phyloP scores from a whole-genome alignment of 2,329 filamentous ascomycete species.

The Alternaria metachromatica region DNA sequence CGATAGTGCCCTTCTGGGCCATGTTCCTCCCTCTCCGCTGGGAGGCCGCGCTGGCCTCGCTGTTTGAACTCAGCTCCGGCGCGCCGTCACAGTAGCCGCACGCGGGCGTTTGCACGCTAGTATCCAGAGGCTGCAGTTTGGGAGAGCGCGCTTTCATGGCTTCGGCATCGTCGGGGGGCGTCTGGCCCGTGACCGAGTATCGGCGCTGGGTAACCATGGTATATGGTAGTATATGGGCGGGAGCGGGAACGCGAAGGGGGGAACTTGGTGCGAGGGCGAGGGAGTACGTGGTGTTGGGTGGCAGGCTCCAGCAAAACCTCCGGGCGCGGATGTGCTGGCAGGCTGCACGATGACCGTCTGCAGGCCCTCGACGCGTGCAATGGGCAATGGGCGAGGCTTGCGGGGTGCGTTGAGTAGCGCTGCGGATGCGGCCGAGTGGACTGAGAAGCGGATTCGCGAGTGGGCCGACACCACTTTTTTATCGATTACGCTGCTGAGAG shows the following conservation, averaged over 20 bases:
- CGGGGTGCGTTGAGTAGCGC: slow-evolving; percentile 34
- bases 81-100: slow-evolving; percentile 41
- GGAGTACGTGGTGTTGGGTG: slow-evolving; percentile 18
- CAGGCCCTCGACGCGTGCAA: slow-evolving; percentile 25
- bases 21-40: slow-evolving; percentile 37
- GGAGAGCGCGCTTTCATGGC: slow-evolving; percentile 43
- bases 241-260: neutral
- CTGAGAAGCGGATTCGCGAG: slow-evolving; percentile 12
- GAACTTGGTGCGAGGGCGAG: slow-evolving; percentile 1
- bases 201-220: slow-evolving; percentile 43
- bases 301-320: slow-evolving; percentile 18
- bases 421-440: slow-evolving; percentile 18
- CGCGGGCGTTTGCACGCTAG: slow-evolving; percentile 39
- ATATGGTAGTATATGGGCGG: slow-evolving; percentile 2
- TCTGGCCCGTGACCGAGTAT: slow-evolving; percentile 48
- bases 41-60: slow-evolving; percentile 23
- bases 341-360: slow-evolving; percentile 19
- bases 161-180: slow-evolving; percentile 43
- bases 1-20: slow-evolving; percentile 29
- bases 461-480: slow-evolving; percentile 21
- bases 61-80: slow-evolving; percentile 15
- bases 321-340: slow-evolving; percentile 29
- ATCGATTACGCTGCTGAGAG: slow-evolving; percentile 27
- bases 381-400: slow-evolving; percentile 27
- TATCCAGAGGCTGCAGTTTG: slow-evolving; percentile 47